Base-by-base conservation (phyloP, 768 basidiomycete species). In the Rubroboletus satanas region DNA sequence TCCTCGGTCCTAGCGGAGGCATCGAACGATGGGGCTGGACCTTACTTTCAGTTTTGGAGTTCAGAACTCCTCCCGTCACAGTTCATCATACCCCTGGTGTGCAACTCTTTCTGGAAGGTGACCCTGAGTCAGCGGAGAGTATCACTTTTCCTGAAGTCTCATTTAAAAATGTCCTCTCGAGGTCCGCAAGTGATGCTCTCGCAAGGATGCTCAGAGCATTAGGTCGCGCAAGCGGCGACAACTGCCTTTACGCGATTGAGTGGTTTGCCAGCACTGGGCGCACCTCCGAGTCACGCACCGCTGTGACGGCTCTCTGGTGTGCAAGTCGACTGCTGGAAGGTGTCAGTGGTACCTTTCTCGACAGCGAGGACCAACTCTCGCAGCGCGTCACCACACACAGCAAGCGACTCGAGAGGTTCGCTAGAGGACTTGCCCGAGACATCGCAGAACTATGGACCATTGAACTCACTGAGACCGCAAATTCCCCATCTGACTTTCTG, bases 21-120 rank as follows among this genome's bases (percentile, higher is more conserved):
- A 83, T 97, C 17, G 93, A 97, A 62, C 85, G 85, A 68, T 98
- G 94, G 96, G 90, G 93, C 5, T 93, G 89, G 87, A 81, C 82
- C 45, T 66, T 99, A 5, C 77, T 98, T 29, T 81, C 83, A 0
- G 90, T 88, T n/a, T 73, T 98, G 37, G 86, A 93, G 60, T 83
- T 98, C 53, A 73, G 69, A 3, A 75, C 77, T 58, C 87, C 80
- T n/a, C 70, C 75, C 8, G 68, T 83, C 47, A 70, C 75, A 7
- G 66, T 81, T 11, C 75, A 80, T 14, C 72, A 75, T 51, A 71
- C 77, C 4, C 77, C 83, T 5, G 69, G 75, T 3, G 80, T 79
- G 0, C 83, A 79, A 51, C 71, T 84, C 21, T 75, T 83, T 70
- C 75, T 90, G 11, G 86, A 88, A 64, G 62, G 49, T 35, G 77